These are phyloP conservation scores for Mortierella sp. DNA, from an alignment of 371 early-diverging fungal species.

Conservation along the genomic window DNA sequence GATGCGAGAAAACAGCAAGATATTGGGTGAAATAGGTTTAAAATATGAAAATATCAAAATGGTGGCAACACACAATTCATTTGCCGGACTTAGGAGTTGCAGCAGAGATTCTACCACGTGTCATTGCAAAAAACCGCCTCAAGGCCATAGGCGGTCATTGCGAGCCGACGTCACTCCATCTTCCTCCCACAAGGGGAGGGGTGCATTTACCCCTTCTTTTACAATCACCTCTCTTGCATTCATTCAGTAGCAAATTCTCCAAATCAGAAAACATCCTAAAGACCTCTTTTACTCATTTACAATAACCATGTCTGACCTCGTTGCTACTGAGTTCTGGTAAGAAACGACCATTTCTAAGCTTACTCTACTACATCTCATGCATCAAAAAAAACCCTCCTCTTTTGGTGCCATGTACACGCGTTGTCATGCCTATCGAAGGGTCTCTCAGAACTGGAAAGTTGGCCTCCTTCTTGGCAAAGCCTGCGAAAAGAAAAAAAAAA, in stretches of 20 bases:
- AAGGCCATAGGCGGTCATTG: too few species aligned
- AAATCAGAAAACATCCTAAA: background rate
- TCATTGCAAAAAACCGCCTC: background rate
- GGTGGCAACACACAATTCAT: too few species aligned
- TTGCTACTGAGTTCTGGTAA: conserved; percentile 49
- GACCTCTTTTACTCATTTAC: background rate
- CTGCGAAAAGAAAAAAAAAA: background rate
- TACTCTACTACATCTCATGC: background rate
- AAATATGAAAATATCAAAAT: too few species aligned
- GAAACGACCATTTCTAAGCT: background rate
- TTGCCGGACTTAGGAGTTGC: too few species aligned
- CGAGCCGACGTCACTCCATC: too few species aligned
- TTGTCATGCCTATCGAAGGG: background rate
- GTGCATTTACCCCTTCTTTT: background rate
- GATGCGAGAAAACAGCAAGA: too few species aligned
- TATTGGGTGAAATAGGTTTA: too few species aligned
- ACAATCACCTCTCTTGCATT: background rate
- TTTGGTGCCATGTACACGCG: background rate
- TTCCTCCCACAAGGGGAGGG: too few species aligned
- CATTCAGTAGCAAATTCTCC: background rate
- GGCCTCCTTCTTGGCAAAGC: too few species aligned
- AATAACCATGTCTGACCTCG: conserved; percentile 18
- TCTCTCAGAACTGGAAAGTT: too few species aligned
- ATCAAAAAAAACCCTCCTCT: background rate
- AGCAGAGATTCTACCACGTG: too few species aligned